Percentiles rank a stretch among this genome's conserved stretches.
phyloP scores from a whole-genome alignment of 768 basidiomycete genomes.

The Galerina marginata region DNA sequence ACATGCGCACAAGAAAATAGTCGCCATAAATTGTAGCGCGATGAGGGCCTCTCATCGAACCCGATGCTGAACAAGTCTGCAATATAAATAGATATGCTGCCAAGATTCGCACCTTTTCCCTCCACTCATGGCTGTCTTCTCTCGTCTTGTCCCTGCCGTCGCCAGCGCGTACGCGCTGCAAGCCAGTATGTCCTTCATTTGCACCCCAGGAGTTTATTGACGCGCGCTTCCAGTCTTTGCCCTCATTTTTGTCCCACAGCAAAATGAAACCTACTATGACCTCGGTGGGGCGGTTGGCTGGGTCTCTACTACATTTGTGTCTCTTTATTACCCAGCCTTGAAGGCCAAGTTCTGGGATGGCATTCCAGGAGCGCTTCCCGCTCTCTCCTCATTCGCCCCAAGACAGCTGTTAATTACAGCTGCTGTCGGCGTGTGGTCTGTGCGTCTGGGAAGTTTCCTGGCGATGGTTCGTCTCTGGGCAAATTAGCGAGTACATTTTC shows the following conservation, averaged over 20 bases:
- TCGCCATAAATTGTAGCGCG: no score
- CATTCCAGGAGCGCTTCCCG: conserved; percentile 41
- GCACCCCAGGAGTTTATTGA: neutral
- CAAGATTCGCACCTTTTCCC: neutral
- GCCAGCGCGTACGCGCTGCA: conserved; percentile 59
- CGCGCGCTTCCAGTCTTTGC: conserved; percentile 50
- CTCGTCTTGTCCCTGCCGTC: conserved; percentile 54
- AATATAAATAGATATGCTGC: conserved; percentile 11
- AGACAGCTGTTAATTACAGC: conserved; percentile 65
- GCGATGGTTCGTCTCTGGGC: conserved; percentile 43
- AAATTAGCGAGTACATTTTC: neutral
- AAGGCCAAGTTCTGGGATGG: conserved; percentile 53
- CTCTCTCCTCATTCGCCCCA: conserved; percentile 55
- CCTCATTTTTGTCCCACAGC: conserved; percentile 64
- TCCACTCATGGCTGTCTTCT: conserved; percentile 51
- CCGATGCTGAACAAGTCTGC: neutral
- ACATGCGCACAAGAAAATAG: no score
- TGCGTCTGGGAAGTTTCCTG: conserved; percentile 67
- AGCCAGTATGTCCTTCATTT: conserved; percentile 38
- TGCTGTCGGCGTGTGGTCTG: conserved; percentile 63
- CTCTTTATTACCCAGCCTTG: conserved; percentile 66
- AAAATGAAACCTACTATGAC: conserved; percentile 72
- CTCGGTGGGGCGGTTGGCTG: conserved; percentile 70
- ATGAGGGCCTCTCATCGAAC: neutral
- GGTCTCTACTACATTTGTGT: conserved; percentile 62